phyloP scores from a whole-genome alignment of 805 yeast species.

The Myxozyma kluyveri region DNA sequence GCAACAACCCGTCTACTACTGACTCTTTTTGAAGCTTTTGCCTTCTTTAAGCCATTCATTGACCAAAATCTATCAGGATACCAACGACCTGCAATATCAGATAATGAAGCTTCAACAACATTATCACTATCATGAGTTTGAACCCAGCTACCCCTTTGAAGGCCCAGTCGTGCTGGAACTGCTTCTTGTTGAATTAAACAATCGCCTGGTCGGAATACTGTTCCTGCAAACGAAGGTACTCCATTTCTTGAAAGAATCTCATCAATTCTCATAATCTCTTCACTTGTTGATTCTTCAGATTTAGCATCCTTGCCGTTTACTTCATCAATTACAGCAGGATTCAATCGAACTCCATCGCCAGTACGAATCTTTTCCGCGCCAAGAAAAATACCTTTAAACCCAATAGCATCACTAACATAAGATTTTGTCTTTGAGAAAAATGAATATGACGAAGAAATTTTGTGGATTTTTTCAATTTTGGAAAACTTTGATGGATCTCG shows the following conservation, averaged over 20 bases:
- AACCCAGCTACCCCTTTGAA: background rate
- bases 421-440: conserved; percentile 6
- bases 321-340: background rate
- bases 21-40: background rate
- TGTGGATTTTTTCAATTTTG: background rate
- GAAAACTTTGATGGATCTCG: background rate
- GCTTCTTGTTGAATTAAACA: background rate
- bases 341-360: conserved; percentile 21
- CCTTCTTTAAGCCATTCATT: background rate
- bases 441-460: conserved; percentile 11
- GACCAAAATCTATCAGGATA: background rate
- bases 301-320: background rate
- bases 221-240: background rate
- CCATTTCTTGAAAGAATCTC: conserved; percentile 1
- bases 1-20: background rate
- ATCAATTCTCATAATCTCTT: conserved; percentile 17
- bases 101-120: background rate
- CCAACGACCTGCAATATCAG: background rate
- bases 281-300: background rate
- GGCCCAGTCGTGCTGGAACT: background rate
- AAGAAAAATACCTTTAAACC: conserved; percentile 16
- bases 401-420: background rate
- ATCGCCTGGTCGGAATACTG: background rate
- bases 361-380: conserved; percentile 29
- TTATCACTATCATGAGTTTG: background rate